Evolutionary conservation across 441 rosid genomes (phyloP).

Genomic region (Hura crepitans): DNA sequence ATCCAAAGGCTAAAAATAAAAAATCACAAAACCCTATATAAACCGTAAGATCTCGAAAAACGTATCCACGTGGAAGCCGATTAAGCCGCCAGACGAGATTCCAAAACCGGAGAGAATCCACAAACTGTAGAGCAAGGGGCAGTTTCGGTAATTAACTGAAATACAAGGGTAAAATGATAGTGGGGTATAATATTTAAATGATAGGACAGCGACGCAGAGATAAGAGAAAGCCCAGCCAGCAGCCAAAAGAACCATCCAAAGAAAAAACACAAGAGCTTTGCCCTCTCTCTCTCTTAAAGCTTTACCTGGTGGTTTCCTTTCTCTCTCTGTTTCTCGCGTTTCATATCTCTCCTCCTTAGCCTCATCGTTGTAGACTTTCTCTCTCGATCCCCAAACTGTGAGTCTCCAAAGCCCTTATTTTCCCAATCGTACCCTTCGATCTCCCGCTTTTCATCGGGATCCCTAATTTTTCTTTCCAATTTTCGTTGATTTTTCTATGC

Average conservation of each 20-base stretch:
- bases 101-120: not conserved
- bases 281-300: constrained; percentile 32
- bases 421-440: constrained; percentile 21
- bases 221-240: constrained; percentile 21
- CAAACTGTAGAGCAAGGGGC: not conserved
- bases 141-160: constrained; percentile 8
- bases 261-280: constrained; percentile 16
- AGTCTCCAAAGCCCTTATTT: constrained; percentile 31
- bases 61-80: not conserved
- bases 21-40: not conserved
- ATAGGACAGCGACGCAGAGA: constrained; percentile 30
- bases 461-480: constrained; percentile 22
- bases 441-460: constrained; percentile 24
- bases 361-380: constrained; percentile 28
- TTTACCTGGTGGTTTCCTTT: constrained; percentile 19
- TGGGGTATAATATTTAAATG: constrained; percentile 31
- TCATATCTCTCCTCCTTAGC: not conserved
- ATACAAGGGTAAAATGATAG: constrained; percentile 21
- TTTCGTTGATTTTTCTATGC: not conserved
- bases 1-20: not conserved
- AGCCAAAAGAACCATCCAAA: constrained; percentile 31
- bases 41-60: constrained; percentile 13
- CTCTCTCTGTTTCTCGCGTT: constrained; percentile 19
- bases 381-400: constrained; percentile 32
- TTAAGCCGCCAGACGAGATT: not conserved